phyloP scores from a whole-genome alignment of 1,284 basidiomycete species.

The Cutaneotrichosporon cavernicola region DNA sequence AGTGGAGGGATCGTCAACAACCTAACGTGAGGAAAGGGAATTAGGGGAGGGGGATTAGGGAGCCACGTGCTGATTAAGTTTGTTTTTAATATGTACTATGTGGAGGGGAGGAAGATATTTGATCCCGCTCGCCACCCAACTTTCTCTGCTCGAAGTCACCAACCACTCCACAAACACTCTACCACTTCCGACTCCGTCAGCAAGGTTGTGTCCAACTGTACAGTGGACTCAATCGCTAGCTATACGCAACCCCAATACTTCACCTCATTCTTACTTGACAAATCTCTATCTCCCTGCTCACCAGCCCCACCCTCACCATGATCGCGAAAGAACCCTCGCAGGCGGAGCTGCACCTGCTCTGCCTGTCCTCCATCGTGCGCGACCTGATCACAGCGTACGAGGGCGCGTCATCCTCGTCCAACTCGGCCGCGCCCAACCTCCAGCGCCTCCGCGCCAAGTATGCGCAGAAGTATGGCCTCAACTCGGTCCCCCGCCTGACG shows the following conservation, averaged over 20 bases:
- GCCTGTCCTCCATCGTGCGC: constrained; percentile 90
- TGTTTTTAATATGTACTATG: background rate
- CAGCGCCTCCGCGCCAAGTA: constrained; percentile 83
- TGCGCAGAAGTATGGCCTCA: constrained; percentile 84
- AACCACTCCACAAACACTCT: background rate
- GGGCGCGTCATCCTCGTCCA: constrained; percentile 33
- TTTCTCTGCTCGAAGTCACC: background rate
- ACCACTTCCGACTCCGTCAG: background rate
- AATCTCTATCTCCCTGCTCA: background rate
- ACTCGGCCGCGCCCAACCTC: constrained; percentile 60
- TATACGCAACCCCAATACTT: background rate
- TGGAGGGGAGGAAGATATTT: background rate
- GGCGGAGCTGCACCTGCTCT: constrained; percentile 83
- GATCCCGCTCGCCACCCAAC: constrained; percentile 2
- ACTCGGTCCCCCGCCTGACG: constrained; percentile 85
- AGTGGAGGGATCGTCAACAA: background rate
- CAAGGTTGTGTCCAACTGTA: background rate
- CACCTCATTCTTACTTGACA: background rate
- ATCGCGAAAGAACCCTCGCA: constrained; percentile 57
- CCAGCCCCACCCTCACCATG: constrained; percentile 18
- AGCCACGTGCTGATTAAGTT: background rate
- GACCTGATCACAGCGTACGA: constrained; percentile 71
- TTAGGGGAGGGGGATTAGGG: background rate
- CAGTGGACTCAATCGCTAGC: background rate
- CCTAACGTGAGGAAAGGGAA: background rate